Base-by-base conservation (phyloP, 164 flowering plant genomes). In the Nymphaea thermarum region DNA sequence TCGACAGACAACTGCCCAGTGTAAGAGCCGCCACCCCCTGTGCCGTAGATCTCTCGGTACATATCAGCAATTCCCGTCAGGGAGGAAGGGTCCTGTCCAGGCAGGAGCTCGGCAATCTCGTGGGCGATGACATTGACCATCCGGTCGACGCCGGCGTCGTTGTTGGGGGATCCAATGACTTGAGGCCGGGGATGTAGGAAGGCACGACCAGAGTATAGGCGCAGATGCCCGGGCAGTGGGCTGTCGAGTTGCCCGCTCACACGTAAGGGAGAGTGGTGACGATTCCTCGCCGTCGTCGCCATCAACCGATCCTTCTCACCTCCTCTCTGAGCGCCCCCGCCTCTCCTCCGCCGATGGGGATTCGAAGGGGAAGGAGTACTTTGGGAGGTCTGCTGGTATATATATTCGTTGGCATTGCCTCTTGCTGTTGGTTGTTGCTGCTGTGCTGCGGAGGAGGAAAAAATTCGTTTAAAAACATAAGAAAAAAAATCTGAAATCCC, bases 91-190 rank as follows among this genome's bases (percentile, higher is more conserved):
- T 93, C 96, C 67, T 71, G 80, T 1, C 97, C 97, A 0, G 97
- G n/a, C n/a, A n/a, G n/a, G n/a, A 91, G 77, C 84, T 93, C 98
- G 0, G 98, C 98, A 36, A 93, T 71, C 83, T 93, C 97, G 70
- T 93, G 98, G 0, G 70, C 98, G 8, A 88, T 86, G 53, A 88
- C 91, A 70, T 87, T 88, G 6, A 86, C 71, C 94, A 88, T 86
- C 43, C 90, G 96, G 66, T 93, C 98, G 4, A 93, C 91, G 0
- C 97, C 97, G 0, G 77, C 76, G 77, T 93, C 96, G 0, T 85
- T 85, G 80, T 93, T 93, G 0, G 98, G 98, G 2, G 97, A 63
- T 77, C 85, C n/a, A 85, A 15, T 36, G 96, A 77, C 74, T 85
- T 91, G 43, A 80, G 17, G 6, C 86, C 86, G 12, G 92, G 88